Percentiles rank a stretch among this genome's conserved stretches.
These are phyloP conservation scores for Podaxis pistillaris DNA, from an alignment of 768 basidiomycete genomes.

Conservation along the genomic window DNA sequence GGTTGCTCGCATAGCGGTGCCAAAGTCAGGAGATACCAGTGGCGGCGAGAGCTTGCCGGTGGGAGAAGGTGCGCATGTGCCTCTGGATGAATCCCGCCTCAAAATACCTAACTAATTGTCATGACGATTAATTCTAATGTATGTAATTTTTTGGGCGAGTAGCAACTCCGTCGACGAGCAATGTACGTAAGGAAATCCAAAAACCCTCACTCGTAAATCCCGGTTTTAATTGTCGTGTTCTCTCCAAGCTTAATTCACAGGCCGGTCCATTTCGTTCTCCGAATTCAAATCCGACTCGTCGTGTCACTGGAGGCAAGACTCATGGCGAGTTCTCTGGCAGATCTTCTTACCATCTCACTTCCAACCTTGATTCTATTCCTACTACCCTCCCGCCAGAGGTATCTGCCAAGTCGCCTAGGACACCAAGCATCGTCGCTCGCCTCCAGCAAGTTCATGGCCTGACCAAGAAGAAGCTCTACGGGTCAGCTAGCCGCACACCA, in stretches of 20 bases:
- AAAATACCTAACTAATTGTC: conserved; percentile 12
- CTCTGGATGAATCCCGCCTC: background rate
- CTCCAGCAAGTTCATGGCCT: conserved; percentile 68
- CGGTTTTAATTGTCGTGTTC: background rate
- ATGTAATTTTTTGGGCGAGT: conserved; percentile 6
- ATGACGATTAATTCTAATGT: conserved; percentile 10
- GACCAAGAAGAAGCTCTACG: conserved; percentile 68
- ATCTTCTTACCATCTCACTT: background rate
- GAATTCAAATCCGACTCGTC: conserved; percentile 5
- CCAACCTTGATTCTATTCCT: background rate
- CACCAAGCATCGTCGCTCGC: conserved; percentile 55
- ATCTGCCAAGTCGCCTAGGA: conserved; percentile 18
- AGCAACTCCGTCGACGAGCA: conserved; percentile 4
- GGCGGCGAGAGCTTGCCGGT: background rate
- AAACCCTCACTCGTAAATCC: background rate
- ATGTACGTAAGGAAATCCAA: conserved; percentile 13
- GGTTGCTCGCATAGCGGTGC: background rate
- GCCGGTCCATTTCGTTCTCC: conserved; percentile 11
- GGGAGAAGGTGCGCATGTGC: conserved; percentile 8
- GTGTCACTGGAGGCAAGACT: background rate
- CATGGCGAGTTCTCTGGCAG: background rate
- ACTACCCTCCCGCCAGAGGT: background rate
- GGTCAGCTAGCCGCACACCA: conserved; percentile 36
- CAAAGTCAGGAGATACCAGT: background rate
- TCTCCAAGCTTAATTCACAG: conserved; percentile 13